These are phyloP conservation scores for Aeschynomene evenia DNA, from an alignment of 306 rosid species.

Conservation along the genomic window DNA sequence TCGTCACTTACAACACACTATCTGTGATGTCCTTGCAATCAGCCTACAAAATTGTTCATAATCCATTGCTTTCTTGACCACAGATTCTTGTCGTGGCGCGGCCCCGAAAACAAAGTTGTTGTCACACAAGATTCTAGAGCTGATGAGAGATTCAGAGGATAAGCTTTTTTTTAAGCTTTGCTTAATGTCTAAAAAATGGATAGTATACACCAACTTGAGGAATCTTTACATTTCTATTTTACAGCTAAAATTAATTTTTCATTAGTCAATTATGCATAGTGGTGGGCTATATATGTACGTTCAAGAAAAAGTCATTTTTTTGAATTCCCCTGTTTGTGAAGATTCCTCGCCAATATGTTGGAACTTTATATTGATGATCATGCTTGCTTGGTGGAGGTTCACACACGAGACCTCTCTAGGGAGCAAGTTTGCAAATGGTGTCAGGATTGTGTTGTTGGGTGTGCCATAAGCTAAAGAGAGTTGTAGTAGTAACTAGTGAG, in stretches of 20 bases:
- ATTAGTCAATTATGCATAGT: background rate
- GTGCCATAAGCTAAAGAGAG: no score
- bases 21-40: slow-evolving; percentile 12
- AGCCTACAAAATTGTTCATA: slow-evolving; percentile 16
- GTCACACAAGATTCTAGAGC: slow-evolving; percentile 29
- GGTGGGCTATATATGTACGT: slow-evolving; percentile 23
- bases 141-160: no score
- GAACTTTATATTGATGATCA: background rate
- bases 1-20: slow-evolving; percentile 22
- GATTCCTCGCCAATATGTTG: slow-evolving; percentile 19
- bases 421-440: background rate
- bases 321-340: background rate
- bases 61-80: slow-evolving; percentile 40
- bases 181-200: background rate
- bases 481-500: no score
- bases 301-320: background rate
- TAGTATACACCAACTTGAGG: background rate
- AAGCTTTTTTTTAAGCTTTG: slow-evolving; percentile 4
- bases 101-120: slow-evolving; percentile 23
- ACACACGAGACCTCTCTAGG: background rate
- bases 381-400: background rate
- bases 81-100: slow-evolving; percentile 34
- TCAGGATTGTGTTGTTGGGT: background rate
- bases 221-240: background rate
- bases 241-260: background rate